phyloP scores from a whole-genome alignment of 345 rosid genomes.

The Citrus unshiu region DNA sequence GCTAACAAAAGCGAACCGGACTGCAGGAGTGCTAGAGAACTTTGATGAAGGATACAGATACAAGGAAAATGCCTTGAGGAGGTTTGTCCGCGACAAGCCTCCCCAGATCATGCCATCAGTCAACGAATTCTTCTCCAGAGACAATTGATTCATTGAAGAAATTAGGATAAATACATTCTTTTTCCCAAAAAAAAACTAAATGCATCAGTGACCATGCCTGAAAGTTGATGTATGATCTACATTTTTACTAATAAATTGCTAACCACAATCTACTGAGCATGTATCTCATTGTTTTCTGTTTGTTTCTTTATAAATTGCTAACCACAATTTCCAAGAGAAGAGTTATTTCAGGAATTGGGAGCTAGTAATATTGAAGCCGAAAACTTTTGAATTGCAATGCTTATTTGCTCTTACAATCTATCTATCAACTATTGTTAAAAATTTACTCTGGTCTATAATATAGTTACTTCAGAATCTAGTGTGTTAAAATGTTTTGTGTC shows the following conservation, averaged over 20 bases:
- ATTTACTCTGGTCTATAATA: neutral
- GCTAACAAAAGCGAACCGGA: conserved; percentile 46
- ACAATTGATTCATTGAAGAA: neutral
- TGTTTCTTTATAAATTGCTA: too few relatives aligned
- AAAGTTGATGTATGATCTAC: neutral
- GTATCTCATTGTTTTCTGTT: too few relatives aligned
- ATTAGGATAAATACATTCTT: neutral
- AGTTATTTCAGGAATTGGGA: neutral
- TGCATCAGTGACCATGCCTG: neutral
- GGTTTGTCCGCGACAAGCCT: conserved; percentile 29
- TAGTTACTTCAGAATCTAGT: neutral
- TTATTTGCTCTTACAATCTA: neutral
- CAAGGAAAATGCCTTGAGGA: conserved; percentile 48
- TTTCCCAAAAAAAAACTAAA: neutral
- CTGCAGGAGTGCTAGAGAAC: conserved; percentile 54
- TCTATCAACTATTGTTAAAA: neutral
- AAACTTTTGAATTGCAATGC: neutral
- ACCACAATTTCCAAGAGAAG: neutral
- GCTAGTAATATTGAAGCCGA: neutral
- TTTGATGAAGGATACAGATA: conserved; percentile 56
- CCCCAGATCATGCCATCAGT: conserved; percentile 65
- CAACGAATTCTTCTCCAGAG: conserved; percentile 57
- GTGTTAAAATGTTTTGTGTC: neutral
- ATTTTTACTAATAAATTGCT: neutral
- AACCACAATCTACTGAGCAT: too few relatives aligned